Percentiles rank a stretch among this genome's conserved stretches.
Conservation (phyloP, 768 basidiomycete genomes). For the Fistulinella prunicolor region DNA sequence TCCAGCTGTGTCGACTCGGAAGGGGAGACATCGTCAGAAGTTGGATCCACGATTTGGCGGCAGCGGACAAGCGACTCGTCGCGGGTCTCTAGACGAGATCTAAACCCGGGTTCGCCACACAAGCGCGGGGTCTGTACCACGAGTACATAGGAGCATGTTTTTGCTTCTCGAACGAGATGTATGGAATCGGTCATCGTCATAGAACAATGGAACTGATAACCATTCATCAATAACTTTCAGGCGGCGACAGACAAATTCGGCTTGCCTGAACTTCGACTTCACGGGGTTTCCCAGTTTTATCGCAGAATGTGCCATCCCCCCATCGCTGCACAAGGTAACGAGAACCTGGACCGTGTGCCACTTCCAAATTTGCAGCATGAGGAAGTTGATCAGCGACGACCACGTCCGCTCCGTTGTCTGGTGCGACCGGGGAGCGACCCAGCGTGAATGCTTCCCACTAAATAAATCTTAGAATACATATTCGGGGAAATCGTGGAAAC, state of each 20-base stretch:
- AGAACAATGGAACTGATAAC: slow-evolving; percentile 83
- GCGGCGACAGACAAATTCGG: slow-evolving; percentile 9
- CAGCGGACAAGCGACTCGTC: slow-evolving; percentile 75
- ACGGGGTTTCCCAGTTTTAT: slow-evolving; percentile 83
- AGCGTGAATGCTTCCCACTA: slow-evolving; percentile 80
- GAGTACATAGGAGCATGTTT: slow-evolving; percentile 91
- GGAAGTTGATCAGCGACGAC: slow-evolving; percentile 63
- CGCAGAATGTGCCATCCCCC: slow-evolving; percentile 89
- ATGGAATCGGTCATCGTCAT: slow-evolving; percentile 92
- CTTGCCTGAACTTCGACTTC: slow-evolving; percentile 94
- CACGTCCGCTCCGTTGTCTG: slow-evolving; percentile 61
- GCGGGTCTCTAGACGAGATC: slow-evolving; percentile 61
- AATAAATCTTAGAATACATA: slow-evolving; percentile 19
- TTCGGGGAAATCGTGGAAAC: slow-evolving; percentile 32
- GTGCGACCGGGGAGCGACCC: slow-evolving; percentile 61
- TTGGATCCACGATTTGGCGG: slow-evolving; percentile 59
- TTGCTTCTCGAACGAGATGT: slow-evolving; percentile 87
- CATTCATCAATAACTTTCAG: slow-evolving; percentile 1
- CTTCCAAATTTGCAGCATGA: slow-evolving; percentile 68
- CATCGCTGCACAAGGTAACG: slow-evolving; percentile 92
- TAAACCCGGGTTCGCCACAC: slow-evolving; percentile 92
- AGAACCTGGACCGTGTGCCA: slow-evolving; percentile 73
- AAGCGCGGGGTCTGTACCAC: slow-evolving; percentile 94
- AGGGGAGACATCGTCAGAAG: slow-evolving; percentile 15
- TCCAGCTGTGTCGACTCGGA: slow-evolving; percentile 32